A percentile compares a stretch with the other conserved stretches of the same genome.
These are phyloP conservation scores for Colletotrichum kahawae DNA, from an alignment of 2,329 filamentous ascomycete species.

Conservation along the genomic window DNA sequence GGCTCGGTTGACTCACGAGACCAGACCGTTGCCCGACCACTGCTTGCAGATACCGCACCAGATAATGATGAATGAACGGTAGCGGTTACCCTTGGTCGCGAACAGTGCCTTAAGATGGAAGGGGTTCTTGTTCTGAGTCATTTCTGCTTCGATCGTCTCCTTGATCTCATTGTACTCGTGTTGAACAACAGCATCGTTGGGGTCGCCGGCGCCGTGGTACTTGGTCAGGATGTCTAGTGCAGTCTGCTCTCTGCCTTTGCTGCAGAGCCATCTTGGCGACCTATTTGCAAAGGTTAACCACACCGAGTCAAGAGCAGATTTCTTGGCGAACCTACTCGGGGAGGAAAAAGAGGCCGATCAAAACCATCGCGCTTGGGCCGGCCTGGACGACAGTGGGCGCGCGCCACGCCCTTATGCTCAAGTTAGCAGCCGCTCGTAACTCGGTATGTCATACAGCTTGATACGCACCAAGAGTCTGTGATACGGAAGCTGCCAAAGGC, in stretches of 20 bases:
- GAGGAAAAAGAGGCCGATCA: conserved; percentile 11
- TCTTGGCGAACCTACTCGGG: conserved; percentile 7
- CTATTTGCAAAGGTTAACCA: background rate
- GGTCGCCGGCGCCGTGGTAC: conserved; percentile 64
- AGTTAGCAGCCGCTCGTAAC: background rate
- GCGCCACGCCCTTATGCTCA: conserved; percentile 1
- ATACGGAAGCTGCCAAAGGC: conserved; percentile 37
- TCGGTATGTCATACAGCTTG: background rate
- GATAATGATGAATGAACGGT: conserved; percentile 41
- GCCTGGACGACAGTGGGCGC: conserved; percentile 14
- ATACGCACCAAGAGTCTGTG: conserved; percentile 6
- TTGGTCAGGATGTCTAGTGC: conserved; percentile 59
- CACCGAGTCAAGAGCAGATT: background rate
- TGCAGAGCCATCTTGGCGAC: conserved; percentile 18
- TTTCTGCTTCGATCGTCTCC: conserved; percentile 38
- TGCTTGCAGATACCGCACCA: conserved; percentile 49
- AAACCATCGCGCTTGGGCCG: conserved; percentile 9
- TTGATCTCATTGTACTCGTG: conserved; percentile 56
- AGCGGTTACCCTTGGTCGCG: conserved; percentile 34
- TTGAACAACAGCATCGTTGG: conserved; percentile 54
- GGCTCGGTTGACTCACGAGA: background rate
- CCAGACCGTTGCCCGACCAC: conserved; percentile 29
- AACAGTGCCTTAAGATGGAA: conserved; percentile 26
- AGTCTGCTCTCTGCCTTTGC: conserved; percentile 36
- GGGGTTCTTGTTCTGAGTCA: conserved; percentile 31